Base-by-base conservation (phyloP, 179 eudicot species). In the Drosera spatulata region DNA sequence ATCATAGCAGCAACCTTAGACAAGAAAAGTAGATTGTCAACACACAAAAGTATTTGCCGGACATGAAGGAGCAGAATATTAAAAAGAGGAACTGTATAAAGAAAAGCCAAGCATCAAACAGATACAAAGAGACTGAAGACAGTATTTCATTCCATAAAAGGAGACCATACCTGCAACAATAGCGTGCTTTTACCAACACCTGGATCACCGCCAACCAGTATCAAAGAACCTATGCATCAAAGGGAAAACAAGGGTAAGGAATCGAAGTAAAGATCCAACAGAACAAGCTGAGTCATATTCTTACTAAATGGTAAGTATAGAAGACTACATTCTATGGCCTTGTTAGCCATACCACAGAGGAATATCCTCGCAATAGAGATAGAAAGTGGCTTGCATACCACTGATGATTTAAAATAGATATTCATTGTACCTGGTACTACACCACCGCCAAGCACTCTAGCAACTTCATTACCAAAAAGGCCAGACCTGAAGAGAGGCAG, bases 111-210 rank as follows among this genome's bases (percentile, higher is more conserved):
- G 33, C 33, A 22, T 22, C 33, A 22, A 22, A 22, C 33, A 22
- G 33, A 22, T 22, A 22, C 33, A 22, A 22, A 22, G 33, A 22
- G 33, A 22, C 33, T 22, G 33, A 22, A 22, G 33, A 22, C 33
- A 22, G 0, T 22, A 22, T 22, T 22, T 22, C 33, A 22, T 22
- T 22, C 33, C 33, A 22, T 22, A 22, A 22, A 38, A 39, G 45
- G 14, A 56, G 63, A 61, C 15, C 13, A 56, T 73, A 93, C 99
- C 95, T 89, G 95, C 75, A 94, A 74, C 67, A 83, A 61, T 63
- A 94, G 60, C 53, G 99, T 94, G 71, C 99, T 94, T 77, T 94
- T 94, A 64, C 99, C 99, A 75, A 94, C 95, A 66, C 99, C 99
- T 59, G 97, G 99, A 80, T 94, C 99, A 64, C 99, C 99, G 72